Evolutionary conservation across 306 rosid species (phyloP).

Genomic region (Arachis stenosperma): DNA sequence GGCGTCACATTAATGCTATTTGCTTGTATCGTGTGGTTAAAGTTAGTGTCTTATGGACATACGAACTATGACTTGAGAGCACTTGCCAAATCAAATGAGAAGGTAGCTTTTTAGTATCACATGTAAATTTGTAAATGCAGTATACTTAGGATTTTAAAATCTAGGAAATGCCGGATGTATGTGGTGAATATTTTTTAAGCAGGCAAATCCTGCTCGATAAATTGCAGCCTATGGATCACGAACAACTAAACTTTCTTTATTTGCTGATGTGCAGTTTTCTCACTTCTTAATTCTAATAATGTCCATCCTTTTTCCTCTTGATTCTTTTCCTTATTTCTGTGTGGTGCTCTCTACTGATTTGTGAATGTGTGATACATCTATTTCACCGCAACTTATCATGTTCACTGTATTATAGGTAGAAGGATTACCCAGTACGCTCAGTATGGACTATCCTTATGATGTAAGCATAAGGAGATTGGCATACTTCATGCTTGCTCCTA

Average conservation of each 20-base stretch:
- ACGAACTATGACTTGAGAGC: constrained; percentile 81
- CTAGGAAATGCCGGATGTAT: constrained; percentile 24
- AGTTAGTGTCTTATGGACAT: constrained; percentile 88
- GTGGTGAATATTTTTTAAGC: constrained; percentile 15
- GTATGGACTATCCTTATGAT: constrained; percentile 51
- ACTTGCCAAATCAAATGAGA: constrained; percentile 52
- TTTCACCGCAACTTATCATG: constrained; percentile 20
- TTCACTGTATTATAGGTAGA: constrained; percentile 65
- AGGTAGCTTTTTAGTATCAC: constrained; percentile 57
- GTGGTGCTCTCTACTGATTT: constrained; percentile 30
- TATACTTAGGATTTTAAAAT: constrained; percentile 7
- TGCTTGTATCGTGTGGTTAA: constrained; percentile 85
- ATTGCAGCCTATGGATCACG: constrained; percentile 18
- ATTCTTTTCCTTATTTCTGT: constrained; percentile 27
- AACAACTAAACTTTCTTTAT: constrained; percentile 14
- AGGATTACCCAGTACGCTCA: constrained; percentile 46
- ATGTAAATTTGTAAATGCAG: constrained; percentile 29
- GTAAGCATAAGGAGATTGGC: constrained; percentile 71
- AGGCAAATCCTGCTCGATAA: constrained; percentile 17
- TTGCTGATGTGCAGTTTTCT: constrained; percentile 27
- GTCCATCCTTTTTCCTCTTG: constrained; percentile 1
- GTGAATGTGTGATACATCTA: constrained; percentile 24
- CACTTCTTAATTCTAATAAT: constrained; percentile 28
- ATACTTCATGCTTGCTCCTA: constrained; percentile 98
- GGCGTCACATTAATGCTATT: constrained; percentile 85